Conservation (phyloP, 495 filamentous ascomycete species). For the Penicillium paradoxum region DNA sequence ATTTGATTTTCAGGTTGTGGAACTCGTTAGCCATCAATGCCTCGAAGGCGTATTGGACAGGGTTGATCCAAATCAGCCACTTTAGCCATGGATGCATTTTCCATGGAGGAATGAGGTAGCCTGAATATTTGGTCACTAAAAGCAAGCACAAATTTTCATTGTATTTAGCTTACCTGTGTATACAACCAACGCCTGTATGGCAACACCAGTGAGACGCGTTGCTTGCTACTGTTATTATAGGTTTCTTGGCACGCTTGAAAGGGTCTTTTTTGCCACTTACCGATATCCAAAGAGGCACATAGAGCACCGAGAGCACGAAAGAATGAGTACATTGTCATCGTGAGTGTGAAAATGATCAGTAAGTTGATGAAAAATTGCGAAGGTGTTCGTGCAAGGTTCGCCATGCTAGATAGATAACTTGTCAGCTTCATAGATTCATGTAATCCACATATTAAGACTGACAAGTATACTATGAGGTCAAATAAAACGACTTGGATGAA, state of each 20-base stretch:
- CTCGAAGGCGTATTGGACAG: slow-evolving; percentile 71
- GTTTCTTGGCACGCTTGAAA: not conserved
- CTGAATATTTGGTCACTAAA: slow-evolving; percentile 23
- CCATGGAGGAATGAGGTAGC: slow-evolving; percentile 67
- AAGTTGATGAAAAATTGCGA: slow-evolving; percentile 82
- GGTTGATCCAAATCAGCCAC: slow-evolving; percentile 75
- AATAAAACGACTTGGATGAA: slow-evolving; percentile 67
- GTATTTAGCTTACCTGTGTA: slow-evolving; percentile 52
- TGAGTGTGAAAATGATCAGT: slow-evolving; percentile 55
- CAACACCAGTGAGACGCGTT: slow-evolving; percentile 58
- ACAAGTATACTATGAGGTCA: slow-evolving; percentile 72
- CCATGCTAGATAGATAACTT: slow-evolving; percentile 38
- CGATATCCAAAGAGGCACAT: slow-evolving; percentile 56
- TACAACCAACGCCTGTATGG: slow-evolving; percentile 61
- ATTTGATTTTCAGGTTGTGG: slow-evolving; percentile 41
- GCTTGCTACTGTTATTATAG: slow-evolving; percentile 33
- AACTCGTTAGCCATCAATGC: slow-evolving; percentile 59
- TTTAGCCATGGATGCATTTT: slow-evolving; percentile 78
- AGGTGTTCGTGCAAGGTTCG: slow-evolving; percentile 58
- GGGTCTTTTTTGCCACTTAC: slow-evolving; percentile 15
- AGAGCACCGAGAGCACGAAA: slow-evolving; percentile 70
- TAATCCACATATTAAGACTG: not conserved
- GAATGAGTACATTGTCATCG: slow-evolving; percentile 74
- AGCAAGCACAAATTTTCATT: not conserved
- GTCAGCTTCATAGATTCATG: slow-evolving; percentile 12